Base-by-base conservation (phyloP, 768 basidiomycete species). In the Leccinum imitatum region DNA sequence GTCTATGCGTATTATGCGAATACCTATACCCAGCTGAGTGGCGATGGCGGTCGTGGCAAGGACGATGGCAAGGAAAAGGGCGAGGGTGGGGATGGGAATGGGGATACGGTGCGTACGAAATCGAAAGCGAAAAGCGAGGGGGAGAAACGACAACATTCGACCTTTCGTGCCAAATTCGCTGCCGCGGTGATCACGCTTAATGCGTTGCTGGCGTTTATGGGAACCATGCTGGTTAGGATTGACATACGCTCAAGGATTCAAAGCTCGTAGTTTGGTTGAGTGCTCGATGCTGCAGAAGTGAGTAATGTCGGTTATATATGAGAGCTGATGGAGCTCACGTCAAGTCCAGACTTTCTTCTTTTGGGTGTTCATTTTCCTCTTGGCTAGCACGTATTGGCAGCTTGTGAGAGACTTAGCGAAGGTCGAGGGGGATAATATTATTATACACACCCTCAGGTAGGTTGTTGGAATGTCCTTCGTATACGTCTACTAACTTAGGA, bases 111-210 rank as follows among this genome's bases (percentile, higher is more conserved):
- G 41, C 41, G n/a, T 11, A 44, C n/a, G 41, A 44, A n/a, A 23
- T 6, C 1, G 47, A 23, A 15, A 13, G 5, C 21, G 3, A 48
- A 8, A 48, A 23, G 37, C 6, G 37, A 7, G 37, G 54, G 3
- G 13, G 13, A 47, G 13, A 15, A 94, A 90, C 66, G 87, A 85
- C 47, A 85, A 87, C 61, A 76, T 97, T 21, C 83, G 88, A 23
- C 93, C 92, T 0, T 83, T 99, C 44, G 92, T 98, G 21, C 95
- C 97, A 76, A 98, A 95, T 64, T 95, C 95, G 1, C 77, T 99
- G 54, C 96, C 97, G 83, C 84, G 1, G 25, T 27, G 25, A 27
- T 27, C 25, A 27, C 25, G 25, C 82, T 98, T 69, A 99, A 98
- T 74, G 94, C 91, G 1, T 62, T 90, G 31, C 69, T 98, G 10